Conservation (phyloP, 1,284 basidiomycete species). For the Fomitiporia mediterranea region DNA sequence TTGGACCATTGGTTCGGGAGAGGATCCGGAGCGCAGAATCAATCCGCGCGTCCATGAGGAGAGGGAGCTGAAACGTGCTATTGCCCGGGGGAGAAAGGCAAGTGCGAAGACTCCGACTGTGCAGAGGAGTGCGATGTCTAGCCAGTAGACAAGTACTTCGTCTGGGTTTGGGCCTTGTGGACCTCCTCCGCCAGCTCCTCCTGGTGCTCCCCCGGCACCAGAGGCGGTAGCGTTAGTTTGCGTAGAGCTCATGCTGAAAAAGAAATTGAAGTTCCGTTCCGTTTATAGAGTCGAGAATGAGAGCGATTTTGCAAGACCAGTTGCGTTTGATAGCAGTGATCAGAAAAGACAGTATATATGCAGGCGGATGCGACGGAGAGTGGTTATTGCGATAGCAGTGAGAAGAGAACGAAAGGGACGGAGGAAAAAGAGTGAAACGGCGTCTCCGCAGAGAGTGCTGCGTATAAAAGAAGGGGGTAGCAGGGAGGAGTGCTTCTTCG, state of each 20-base stretch:
- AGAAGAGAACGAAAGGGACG: too few relatives aligned
- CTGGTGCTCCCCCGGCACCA: background rate
- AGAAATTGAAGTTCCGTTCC: background rate
- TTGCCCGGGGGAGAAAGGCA: slow-evolving; percentile 40
- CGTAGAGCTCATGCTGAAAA: background rate
- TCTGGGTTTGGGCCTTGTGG: background rate
- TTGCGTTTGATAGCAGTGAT: too few relatives aligned
- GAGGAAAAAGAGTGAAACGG: too few relatives aligned
- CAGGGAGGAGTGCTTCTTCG: too few relatives aligned
- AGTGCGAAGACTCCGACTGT: slow-evolving; percentile 36
- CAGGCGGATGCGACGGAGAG: too few relatives aligned
- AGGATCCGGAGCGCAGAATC: slow-evolving; percentile 29
- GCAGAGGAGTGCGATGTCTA: slow-evolving; percentile 41
- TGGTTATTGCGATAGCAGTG: too few relatives aligned
- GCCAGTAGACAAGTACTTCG: slow-evolving; percentile 9
- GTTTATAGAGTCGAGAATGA: background rate
- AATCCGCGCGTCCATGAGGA: slow-evolving; percentile 44
- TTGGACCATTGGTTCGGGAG: background rate
- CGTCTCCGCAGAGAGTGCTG: too few relatives aligned
- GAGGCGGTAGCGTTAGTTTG: background rate
- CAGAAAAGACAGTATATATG: too few relatives aligned
- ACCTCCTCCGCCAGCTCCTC: background rate
- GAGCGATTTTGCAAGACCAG: background rate
- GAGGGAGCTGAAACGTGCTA: slow-evolving; percentile 41
- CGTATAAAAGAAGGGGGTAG: too few relatives aligned